phyloP scores from a whole-genome alignment of 2,329 filamentous ascomycete species.

The Microdochium paspali region DNA sequence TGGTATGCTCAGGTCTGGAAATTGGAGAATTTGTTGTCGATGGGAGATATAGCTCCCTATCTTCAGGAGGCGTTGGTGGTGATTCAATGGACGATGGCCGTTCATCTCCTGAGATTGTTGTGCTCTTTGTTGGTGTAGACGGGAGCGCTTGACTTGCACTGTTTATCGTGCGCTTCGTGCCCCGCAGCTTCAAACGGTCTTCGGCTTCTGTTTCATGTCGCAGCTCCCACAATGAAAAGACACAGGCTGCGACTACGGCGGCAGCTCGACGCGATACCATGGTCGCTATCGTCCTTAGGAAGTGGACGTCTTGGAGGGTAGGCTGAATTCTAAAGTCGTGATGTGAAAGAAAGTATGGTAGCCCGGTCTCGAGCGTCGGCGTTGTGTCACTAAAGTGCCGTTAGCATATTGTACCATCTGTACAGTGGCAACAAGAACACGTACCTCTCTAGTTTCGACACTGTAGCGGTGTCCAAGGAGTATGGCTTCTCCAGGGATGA shows the following conservation, averaged over 20 bases:
- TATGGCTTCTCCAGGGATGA: conserved; percentile 41
- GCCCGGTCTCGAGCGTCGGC: conserved; percentile 22
- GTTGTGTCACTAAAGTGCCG: conserved; percentile 30
- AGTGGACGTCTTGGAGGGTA: conserved; percentile 36
- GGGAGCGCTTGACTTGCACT: not conserved
- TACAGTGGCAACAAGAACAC: not conserved
- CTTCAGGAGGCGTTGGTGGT: conserved; percentile 6
- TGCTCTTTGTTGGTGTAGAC: conserved; percentile 1
- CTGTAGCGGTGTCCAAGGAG: conserved; percentile 49
- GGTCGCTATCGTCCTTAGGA: conserved; percentile 42
- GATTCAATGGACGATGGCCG: not conserved
- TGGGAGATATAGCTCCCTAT: conserved; percentile 18
- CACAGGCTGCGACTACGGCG: conserved; percentile 47
- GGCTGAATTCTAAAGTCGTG: conserved; percentile 16
- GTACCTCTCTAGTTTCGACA: conserved; percentile 49
- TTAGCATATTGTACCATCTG: conserved; percentile 4
- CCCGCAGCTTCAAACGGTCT: conserved; percentile 6
- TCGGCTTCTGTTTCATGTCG: conserved; percentile 36
- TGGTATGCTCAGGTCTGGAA: conserved; percentile 38
- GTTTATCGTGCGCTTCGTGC: not conserved
- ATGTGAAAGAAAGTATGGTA: not conserved
- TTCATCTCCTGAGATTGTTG: not conserved
- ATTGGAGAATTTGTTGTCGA: conserved; percentile 13
- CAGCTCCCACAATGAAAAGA: conserved; percentile 50
- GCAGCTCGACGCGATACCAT: conserved; percentile 49